phyloP scores from a whole-genome alignment of 495 filamentous ascomycete species.

The Podospora comata region DNA sequence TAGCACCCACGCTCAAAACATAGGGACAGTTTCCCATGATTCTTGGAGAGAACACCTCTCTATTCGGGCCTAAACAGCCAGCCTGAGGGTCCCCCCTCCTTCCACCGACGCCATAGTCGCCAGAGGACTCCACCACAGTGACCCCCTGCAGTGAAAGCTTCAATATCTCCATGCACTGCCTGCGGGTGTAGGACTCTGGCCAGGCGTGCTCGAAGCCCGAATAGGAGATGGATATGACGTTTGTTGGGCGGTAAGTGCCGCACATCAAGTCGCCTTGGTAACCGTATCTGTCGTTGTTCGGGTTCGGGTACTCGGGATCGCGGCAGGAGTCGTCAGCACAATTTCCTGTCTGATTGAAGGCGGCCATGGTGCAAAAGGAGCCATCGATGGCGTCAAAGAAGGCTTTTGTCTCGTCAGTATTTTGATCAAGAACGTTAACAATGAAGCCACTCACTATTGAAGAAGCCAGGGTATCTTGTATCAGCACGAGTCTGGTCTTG shows the following conservation, averaged over 20 bases:
- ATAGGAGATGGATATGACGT: conserved; percentile 44
- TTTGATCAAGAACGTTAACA: conserved; percentile 16
- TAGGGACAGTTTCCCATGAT: conserved; percentile 38
- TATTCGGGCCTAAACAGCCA: conserved; percentile 22
- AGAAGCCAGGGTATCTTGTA: conserved; percentile 41
- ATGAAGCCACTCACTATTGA: conserved; percentile 39
- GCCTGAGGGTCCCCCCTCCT: conserved; percentile 32
- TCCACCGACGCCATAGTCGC: conserved; percentile 58
- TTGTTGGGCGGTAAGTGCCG: conserved; percentile 44
- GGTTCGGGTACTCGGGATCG: conserved; percentile 57
- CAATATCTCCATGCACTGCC: conserved; percentile 50
- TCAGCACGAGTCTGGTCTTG: conserved; percentile 17
- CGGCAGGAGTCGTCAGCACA: conserved; percentile 32
- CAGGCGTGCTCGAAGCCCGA: conserved; percentile 37
- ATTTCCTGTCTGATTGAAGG: conserved; percentile 34
- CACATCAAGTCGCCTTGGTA: conserved; percentile 61
- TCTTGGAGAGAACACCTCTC: conserved; percentile 27
- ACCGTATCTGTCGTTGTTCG: conserved; percentile 38
- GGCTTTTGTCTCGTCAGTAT: conserved; percentile 15
- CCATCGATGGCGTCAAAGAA: conserved; percentile 56
- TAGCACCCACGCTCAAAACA: conserved; percentile 37
- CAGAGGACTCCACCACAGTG: conserved; percentile 58
- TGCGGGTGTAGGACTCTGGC: conserved; percentile 36
- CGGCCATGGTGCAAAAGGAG: conserved; percentile 54
- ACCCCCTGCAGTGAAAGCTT: conserved; percentile 65